phyloP scores from a whole-genome alignment of 179 eudicot genomes.

The Corrigiola litoralis region DNA sequence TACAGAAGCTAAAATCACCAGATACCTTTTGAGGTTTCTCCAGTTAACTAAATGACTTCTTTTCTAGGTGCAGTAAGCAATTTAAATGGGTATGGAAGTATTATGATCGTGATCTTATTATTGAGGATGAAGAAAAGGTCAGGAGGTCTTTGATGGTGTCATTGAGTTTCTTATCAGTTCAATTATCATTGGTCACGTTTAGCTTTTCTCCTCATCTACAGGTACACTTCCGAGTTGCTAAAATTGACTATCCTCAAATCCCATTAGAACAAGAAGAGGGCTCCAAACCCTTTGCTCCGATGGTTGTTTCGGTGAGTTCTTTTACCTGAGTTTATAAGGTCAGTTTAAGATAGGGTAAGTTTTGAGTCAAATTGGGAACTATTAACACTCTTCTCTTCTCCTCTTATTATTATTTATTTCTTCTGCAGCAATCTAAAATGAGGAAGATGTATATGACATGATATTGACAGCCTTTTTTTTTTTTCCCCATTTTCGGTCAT shows the following conservation, averaged over 20 bases:
- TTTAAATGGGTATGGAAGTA: conserved; percentile 53
- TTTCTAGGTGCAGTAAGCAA: conserved; percentile 31
- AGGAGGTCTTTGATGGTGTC: background rate
- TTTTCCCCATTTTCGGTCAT: background rate
- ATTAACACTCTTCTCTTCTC: background rate
- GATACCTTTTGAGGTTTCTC: background rate
- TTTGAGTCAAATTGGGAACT: background rate
- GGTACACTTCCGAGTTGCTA: conserved; percentile 69
- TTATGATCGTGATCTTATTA: conserved; percentile 23
- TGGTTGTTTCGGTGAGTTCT: conserved; percentile 70
- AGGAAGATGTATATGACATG: too few species aligned
- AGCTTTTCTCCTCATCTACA: conserved; percentile 25
- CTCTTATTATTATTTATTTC: too few species aligned
- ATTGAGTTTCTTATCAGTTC: background rate
- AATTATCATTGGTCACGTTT: conserved; percentile 9
- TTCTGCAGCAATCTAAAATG: too few species aligned
- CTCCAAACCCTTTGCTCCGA: conserved; percentile 81
- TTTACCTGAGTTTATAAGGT: background rate
- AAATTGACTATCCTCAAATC: conserved; percentile 55
- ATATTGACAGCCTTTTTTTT: too few species aligned
- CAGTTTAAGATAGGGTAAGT: background rate
- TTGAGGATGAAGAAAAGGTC: conserved; percentile 57
- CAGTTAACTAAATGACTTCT: background rate
- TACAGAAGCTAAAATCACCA: background rate
- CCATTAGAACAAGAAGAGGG: conserved; percentile 62